phyloP scores from a whole-genome alignment of 2,329 filamentous ascomycete genomes.

The Xylaria polymorpha region DNA sequence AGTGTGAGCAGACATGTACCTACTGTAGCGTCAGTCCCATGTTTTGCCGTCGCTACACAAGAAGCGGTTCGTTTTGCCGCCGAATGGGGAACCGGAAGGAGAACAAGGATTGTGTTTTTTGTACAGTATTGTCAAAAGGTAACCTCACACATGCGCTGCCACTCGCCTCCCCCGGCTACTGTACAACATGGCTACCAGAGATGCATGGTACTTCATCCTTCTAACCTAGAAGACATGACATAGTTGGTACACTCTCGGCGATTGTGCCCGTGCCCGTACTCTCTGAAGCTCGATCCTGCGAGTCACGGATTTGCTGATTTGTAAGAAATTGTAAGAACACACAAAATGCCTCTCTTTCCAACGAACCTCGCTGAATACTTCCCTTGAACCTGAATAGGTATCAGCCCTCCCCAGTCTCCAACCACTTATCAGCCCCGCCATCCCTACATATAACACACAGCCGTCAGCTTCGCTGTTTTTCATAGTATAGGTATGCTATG shows the following conservation, averaged over 20 bases:
- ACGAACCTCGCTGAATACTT: not conserved
- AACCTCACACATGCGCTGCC: slow-evolving; percentile 19
- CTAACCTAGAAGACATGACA: slow-evolving; percentile 7
- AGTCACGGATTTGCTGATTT: not conserved
- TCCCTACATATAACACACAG: not conserved
- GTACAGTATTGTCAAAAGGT: not conserved
- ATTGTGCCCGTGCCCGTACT: too few species aligned
- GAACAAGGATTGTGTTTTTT: not conserved
- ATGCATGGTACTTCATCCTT: slow-evolving; percentile 37
- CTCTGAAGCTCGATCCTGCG: not conserved
- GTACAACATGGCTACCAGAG: slow-evolving; percentile 17
- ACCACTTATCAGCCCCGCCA: slow-evolving; percentile 3
- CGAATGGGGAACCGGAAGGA: slow-evolving; percentile 14
- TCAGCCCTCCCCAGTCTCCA: not conserved
- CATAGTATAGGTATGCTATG: not conserved
- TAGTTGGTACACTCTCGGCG: not conserved
- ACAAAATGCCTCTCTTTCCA: not conserved
- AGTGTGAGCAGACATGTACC: too few species aligned
- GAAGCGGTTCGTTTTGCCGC: slow-evolving; percentile 5
- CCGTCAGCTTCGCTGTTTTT: slow-evolving; percentile 3
- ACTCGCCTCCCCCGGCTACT: slow-evolving; percentile 15
- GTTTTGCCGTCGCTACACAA: not conserved
- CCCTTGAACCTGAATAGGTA: not conserved
- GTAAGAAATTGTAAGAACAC: not conserved
- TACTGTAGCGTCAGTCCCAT: not conserved